phyloP scores from a whole-genome alignment of 768 basidiomycete genomes.

The Wakefieldia striispora region DNA sequence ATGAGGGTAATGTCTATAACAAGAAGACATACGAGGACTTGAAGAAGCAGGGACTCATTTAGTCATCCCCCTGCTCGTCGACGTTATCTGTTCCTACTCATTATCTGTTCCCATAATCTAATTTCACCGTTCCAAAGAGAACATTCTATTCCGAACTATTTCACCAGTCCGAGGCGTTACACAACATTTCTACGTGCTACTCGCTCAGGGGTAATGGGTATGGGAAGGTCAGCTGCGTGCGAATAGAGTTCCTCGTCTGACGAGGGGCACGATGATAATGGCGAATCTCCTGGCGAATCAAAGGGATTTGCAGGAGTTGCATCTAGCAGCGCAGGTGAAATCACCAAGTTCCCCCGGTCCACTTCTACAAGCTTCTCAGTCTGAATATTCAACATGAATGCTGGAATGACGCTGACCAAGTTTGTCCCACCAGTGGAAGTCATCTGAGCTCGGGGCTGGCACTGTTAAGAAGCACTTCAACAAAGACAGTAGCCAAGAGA shows the following conservation, averaged over 20 bases:
- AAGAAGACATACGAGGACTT: constrained; percentile 97
- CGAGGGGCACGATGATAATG: constrained; percentile 72
- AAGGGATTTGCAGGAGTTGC: constrained; percentile 62
- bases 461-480: constrained; percentile 42
- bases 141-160: constrained; percentile 1
- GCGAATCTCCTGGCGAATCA: constrained; percentile 63
- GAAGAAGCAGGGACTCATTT: constrained; percentile 93
- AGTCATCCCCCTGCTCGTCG: constrained; percentile 6
- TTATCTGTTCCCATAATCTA: constrained; percentile 1
- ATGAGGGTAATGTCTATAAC: constrained; percentile 98
- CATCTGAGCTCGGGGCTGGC: constrained; percentile 82
- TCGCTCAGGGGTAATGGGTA: constrained; percentile 54
- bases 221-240: constrained; percentile 66
- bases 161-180: constrained; percentile 5
- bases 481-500: neutral
- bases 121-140: neutral
- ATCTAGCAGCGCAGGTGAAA: constrained; percentile 43
- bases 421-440: constrained; percentile 74
- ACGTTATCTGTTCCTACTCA: constrained; percentile 3
- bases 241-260: constrained; percentile 84
- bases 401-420: constrained; percentile 46
- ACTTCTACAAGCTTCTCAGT: constrained; percentile 12
- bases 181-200: constrained; percentile 3
- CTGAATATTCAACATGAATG: neutral
- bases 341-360: constrained; percentile 15